Conservation (phyloP, 495 filamentous ascomycete species). For the Penicillium macrosclerotiorum region DNA sequence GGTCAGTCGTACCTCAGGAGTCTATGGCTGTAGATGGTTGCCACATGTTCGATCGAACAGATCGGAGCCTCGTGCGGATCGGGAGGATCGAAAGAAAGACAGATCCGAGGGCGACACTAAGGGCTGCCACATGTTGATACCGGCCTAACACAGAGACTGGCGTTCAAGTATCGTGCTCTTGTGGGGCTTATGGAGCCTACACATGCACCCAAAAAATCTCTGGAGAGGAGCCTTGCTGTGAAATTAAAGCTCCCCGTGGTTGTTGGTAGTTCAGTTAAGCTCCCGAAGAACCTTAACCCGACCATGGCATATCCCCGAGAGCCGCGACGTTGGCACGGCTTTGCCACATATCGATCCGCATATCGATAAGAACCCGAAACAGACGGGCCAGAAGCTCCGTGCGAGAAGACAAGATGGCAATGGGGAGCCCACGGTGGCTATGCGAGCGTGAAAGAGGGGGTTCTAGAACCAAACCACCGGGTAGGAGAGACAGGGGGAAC, state of each 20-base stretch:
- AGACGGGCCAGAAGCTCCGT: not conserved
- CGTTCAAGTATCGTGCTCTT: no score
- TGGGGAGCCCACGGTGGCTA: constrained; percentile 1
- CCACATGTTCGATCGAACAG: constrained; percentile 10
- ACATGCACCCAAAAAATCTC: no score
- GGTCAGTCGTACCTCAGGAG: not conserved
- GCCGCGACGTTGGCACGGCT: not conserved
- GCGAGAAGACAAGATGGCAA: constrained; percentile 25
- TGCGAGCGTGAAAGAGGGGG: constrained; percentile 10
- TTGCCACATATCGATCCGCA: no score
- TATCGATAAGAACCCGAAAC: not conserved
- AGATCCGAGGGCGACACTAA: constrained; percentile 7
- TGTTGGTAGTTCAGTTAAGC: not conserved
- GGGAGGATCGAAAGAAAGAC: constrained; percentile 9
- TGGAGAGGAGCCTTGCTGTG: no score
- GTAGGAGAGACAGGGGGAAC: constrained; percentile 18
- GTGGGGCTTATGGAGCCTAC: no score
- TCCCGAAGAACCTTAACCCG: constrained; percentile 5
- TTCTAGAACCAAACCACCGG: constrained; percentile 14
- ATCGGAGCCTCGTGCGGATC: constrained; percentile 12
- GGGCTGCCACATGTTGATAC: no score
- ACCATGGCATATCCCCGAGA: constrained; percentile 1
- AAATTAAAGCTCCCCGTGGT: no score
- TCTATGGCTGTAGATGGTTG: not conserved
- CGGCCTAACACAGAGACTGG: no score